Evolutionary conservation across 495 filamentous ascomycete genomes (phyloP).

Genomic region (Hypoxylon subgilvum): DNA sequence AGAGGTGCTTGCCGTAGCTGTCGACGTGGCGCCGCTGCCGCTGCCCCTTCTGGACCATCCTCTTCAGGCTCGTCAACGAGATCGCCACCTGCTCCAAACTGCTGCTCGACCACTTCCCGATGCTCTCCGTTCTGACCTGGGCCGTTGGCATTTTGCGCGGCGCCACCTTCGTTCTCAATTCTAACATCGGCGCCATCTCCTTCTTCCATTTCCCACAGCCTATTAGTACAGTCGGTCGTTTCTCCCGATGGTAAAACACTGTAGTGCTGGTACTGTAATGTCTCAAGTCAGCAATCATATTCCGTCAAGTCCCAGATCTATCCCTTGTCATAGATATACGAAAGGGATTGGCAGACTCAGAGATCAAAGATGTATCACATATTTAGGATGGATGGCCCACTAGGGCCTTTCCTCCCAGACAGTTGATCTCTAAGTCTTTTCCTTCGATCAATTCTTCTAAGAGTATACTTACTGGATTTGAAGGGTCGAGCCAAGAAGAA

Average conservation of each 20-base stretch:
- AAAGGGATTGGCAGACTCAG: too few relatives aligned
- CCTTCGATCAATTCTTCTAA: too few relatives aligned
- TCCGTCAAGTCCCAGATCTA: not conserved
- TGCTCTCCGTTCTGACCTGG: slow-evolving; percentile 25
- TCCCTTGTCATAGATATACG: too few relatives aligned
- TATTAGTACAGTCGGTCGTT: slow-evolving; percentile 73
- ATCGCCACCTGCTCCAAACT: not conserved
- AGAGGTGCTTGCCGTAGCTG: slow-evolving; percentile 29
- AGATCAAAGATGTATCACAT: too few relatives aligned
- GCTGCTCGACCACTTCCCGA: not conserved
- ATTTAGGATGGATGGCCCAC: too few relatives aligned
- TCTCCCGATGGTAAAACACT: slow-evolving; percentile 61
- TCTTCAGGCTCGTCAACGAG: slow-evolving; percentile 32
- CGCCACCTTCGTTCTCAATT: slow-evolving; percentile 56
- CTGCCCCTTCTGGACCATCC: slow-evolving; percentile 22
- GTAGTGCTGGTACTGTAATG: slow-evolving; percentile 73
- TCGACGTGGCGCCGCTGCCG: slow-evolving; percentile 14
- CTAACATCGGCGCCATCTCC: slow-evolving; percentile 74
- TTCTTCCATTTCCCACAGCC: slow-evolving; percentile 86
- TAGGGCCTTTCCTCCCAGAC: too few relatives aligned
- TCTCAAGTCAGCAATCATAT: slow-evolving; percentile 6
- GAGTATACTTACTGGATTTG: slow-evolving; percentile 64
- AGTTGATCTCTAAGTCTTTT: too few relatives aligned
- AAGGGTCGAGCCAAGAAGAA: slow-evolving; percentile 77
- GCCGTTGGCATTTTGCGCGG: slow-evolving; percentile 11